A percentile compares a stretch with the other conserved stretches of the same genome.
These are phyloP conservation scores for Phoma sp. DNA, from an alignment of 2,329 filamentous ascomycete genomes.

Conservation along the genomic window DNA sequence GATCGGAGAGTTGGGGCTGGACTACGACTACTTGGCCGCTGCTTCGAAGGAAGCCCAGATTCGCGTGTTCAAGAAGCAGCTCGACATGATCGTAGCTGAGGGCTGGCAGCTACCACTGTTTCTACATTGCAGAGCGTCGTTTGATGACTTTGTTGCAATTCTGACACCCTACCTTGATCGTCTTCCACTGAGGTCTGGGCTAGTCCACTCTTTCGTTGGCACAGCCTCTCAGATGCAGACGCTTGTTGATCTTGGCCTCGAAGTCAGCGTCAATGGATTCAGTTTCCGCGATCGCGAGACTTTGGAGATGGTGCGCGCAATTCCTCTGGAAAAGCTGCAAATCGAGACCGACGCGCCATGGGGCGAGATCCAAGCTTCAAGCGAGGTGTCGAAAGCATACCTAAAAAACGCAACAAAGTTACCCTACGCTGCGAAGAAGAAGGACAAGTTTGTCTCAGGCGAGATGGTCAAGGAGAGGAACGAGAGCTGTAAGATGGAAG, in stretches of 20 bases:
- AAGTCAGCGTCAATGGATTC: slow-evolving; percentile 60
- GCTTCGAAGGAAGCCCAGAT: slow-evolving; percentile 54
- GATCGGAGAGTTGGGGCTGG: slow-evolving; percentile 60
- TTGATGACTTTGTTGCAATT: slow-evolving; percentile 53
- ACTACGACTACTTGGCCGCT: slow-evolving; percentile 57
- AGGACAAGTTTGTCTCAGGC: slow-evolving; percentile 56
- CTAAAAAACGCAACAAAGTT: slow-evolving; percentile 49
- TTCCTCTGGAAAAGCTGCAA: slow-evolving; percentile 54
- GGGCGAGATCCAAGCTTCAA: slow-evolving; percentile 52
- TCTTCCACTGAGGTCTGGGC: slow-evolving; percentile 45
- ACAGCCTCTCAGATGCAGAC: slow-evolving; percentile 51
- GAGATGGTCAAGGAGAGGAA: slow-evolving; percentile 61
- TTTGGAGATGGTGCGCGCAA: slow-evolving; percentile 52
- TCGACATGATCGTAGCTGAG: slow-evolving; percentile 50
- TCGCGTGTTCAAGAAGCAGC: slow-evolving; percentile 52
- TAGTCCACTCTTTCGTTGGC: slow-evolving; percentile 54
- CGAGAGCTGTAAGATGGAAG: slow-evolving; percentile 59
- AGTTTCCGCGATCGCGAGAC: slow-evolving; percentile 52
- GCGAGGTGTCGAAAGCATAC: slow-evolving; percentile 53
- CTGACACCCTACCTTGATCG: slow-evolving; percentile 50
- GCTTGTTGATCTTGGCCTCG: slow-evolving; percentile 50
- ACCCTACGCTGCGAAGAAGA: slow-evolving; percentile 55
- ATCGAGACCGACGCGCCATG: slow-evolving; percentile 60
- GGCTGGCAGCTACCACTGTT: slow-evolving; percentile 51
- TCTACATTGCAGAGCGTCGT: slow-evolving; percentile 53